Evolutionary conservation across 2,329 filamentous ascomycete genomes (phyloP).

Genomic region (Zelopaecilomyces penicillatus): DNA sequence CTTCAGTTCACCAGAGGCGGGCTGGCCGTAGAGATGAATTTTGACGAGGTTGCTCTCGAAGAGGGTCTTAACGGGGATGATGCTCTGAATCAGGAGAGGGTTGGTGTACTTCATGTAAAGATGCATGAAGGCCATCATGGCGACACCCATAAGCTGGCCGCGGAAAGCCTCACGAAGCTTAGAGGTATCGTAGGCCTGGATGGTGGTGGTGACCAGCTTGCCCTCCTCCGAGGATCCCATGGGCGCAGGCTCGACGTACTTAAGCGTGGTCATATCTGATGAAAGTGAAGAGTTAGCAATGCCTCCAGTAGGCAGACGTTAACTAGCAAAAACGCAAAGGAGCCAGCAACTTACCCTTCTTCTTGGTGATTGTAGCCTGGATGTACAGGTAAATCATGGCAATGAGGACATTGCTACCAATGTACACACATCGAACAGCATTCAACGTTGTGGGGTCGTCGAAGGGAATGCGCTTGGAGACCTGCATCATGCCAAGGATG

Average conservation of each 20-base stretch:
- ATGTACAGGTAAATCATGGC: constrained; percentile 77
- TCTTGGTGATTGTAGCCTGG: constrained; percentile 79
- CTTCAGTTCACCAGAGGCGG: constrained; percentile 84
- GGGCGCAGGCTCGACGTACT: constrained; percentile 93
- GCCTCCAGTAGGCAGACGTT: neutral
- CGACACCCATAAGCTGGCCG: constrained; percentile 87
- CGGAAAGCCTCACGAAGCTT: constrained; percentile 84
- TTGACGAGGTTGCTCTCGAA: constrained; percentile 94
- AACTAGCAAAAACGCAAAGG: too few relatives aligned
- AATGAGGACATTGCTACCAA: constrained; percentile 70
- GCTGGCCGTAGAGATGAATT: constrained; percentile 83
- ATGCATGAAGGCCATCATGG: constrained; percentile 99
- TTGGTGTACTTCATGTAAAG: constrained; percentile 99
- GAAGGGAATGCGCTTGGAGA: constrained; percentile 90
- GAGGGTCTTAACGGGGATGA: constrained; percentile 93
- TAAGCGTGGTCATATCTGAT: constrained; percentile 91
- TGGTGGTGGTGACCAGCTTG: constrained; percentile 92
- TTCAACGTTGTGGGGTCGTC: constrained; percentile 64
- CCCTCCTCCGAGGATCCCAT: constrained; percentile 91
- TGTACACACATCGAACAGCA: constrained; percentile 45
- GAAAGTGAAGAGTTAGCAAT: constrained; percentile 8
- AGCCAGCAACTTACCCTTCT: constrained; percentile 76
- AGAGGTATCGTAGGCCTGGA: constrained; percentile 85
- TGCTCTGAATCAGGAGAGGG: constrained; percentile 95
- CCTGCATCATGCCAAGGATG: constrained; percentile 97